Evolutionary conservation across 2,329 filamentous ascomycete species (phyloP), one percentile per base, ranked within the genome.

Genomic region (Blastomyces silverae): DNA sequence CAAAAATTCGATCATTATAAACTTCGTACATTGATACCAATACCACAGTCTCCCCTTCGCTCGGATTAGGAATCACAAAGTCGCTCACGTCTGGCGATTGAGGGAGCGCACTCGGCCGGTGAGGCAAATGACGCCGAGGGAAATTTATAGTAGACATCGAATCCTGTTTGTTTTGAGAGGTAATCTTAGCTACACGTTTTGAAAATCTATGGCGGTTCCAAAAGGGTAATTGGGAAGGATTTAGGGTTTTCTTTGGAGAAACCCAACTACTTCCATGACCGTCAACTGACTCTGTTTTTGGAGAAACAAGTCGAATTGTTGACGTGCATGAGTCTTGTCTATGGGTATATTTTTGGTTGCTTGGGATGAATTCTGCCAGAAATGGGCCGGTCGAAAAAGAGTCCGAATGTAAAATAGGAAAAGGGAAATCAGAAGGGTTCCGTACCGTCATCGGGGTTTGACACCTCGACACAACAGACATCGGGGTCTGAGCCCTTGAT

Each of bases 21-120:
- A 99, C 93, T 76, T 99, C 94, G 77, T 97, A 97, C 92, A 99
- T 99, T 63, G 92, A 96, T 28, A 99, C 83, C 13, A 99, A 81
- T 63, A 99, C 87, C 4, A 89, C 89, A 71, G 97, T 97, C 70
- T 96, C 91, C 64, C 88, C 85, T 25, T 84, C 84, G 0, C 82
- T 81, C 67, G 92, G 89, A 59, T 86, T 81, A 0, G 85, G 82
- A 0, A 95, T 82, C 4, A 83, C 79, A 55, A 96, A 80, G 62
- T 87, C 82, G 75, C 87, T 86, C 62, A 96, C 85, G 68, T 92
- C 87, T 10, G 93, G 93, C 6, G 82, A 79, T 65, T 89, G 86
- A 0, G 92, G 90, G 5, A 94, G 80, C 1, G 82, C 81, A n/a
- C 87, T 89, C 0, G 89, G 85, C 67, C 88, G 84, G 56, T 88